Conservation (phyloP, 2,329 filamentous ascomycete species). For the Trichoderma hamatum region DNA sequence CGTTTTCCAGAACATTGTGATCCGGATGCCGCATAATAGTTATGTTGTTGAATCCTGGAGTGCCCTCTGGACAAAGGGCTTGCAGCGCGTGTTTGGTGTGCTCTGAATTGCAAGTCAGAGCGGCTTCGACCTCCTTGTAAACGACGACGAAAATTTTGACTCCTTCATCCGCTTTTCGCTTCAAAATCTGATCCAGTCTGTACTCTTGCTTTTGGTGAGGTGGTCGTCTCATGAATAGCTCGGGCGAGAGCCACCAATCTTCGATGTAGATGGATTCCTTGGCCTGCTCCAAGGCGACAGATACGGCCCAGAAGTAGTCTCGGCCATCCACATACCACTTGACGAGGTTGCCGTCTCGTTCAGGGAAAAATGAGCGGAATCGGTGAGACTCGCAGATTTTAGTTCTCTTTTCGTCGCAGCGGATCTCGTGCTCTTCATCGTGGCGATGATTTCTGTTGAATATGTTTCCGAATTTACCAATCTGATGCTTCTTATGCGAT, state of each 20-base stretch:
- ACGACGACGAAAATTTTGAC: conserved; percentile 94
- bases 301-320: conserved; percentile 95
- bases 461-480: conserved; percentile 67
- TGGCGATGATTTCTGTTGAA: conserved; percentile 90
- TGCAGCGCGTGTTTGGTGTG: conserved; percentile 90
- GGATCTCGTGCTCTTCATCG: conserved; percentile 88
- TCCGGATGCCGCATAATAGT: conserved; percentile 87
- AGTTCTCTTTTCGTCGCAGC: conserved; percentile 77
- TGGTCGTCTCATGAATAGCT: conserved; percentile 82
- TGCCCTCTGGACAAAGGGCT: conserved; percentile 77
- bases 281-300: conserved; percentile 83
- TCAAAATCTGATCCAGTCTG: conserved; percentile 83
- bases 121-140: conserved; percentile 83
- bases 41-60: conserved; percentile 85
- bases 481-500: conserved; percentile 62
- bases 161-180: conserved; percentile 84
- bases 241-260: conserved; percentile 96
- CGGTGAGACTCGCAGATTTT: conserved; percentile 73
- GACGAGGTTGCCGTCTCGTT: conserved; percentile 79
- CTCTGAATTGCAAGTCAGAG: conserved; percentile 85
- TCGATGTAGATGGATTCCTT: conserved; percentile 93
- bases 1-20: conserved; percentile 92
- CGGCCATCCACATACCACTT: conserved; percentile 98
- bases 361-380: conserved; percentile 88
- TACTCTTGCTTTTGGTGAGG: conserved; percentile 82